Evolutionary conservation across 1,139 yeast species (phyloP).

Genomic region (Pichia sp.): DNA sequence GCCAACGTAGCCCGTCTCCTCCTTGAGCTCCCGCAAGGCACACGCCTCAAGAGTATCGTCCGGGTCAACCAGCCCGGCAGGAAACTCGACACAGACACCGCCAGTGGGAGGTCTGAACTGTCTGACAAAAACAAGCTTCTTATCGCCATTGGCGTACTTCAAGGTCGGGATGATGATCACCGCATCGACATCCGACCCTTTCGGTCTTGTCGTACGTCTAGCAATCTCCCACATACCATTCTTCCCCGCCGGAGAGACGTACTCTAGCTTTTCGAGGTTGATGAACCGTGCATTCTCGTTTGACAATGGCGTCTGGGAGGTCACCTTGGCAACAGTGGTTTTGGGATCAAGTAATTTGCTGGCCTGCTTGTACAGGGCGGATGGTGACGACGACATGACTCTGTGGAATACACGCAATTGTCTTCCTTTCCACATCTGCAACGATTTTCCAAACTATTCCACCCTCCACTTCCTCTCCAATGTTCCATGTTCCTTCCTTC

Average conservation of each 20-base stretch:
- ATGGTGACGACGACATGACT: conserved; percentile 9
- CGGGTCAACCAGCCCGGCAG: conserved; percentile 92
- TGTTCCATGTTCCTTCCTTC: too few relatives aligned
- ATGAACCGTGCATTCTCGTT: conserved; percentile 55
- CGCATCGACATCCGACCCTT: conserved; percentile 68
- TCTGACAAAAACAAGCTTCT: conserved; percentile 67
- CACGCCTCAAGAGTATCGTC: conserved; percentile 72
- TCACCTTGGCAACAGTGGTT: conserved; percentile 33
- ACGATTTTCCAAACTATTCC: background rate
- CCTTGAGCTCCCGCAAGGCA: conserved; percentile 80
- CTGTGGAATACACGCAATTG: background rate
- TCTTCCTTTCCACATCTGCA: background rate
- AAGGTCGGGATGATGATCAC: conserved; percentile 81
- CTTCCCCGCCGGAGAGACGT: conserved; percentile 63
- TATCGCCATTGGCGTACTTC: conserved; percentile 32
- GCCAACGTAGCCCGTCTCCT: conserved; percentile 89
- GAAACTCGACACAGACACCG: conserved; percentile 85
- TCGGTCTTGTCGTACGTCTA: conserved; percentile 71
- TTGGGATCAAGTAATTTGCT: conserved; percentile 13
- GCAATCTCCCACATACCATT: conserved; percentile 88
- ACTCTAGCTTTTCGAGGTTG: conserved; percentile 57
- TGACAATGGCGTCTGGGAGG: conserved; percentile 33
- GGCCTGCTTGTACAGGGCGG: conserved; percentile 9
- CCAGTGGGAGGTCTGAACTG: conserved; percentile 91
- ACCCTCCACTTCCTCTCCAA: background rate